Base-by-base conservation (phyloP, 371 early-diverging fungal genomes). In the Mortierella sp. region DNA sequence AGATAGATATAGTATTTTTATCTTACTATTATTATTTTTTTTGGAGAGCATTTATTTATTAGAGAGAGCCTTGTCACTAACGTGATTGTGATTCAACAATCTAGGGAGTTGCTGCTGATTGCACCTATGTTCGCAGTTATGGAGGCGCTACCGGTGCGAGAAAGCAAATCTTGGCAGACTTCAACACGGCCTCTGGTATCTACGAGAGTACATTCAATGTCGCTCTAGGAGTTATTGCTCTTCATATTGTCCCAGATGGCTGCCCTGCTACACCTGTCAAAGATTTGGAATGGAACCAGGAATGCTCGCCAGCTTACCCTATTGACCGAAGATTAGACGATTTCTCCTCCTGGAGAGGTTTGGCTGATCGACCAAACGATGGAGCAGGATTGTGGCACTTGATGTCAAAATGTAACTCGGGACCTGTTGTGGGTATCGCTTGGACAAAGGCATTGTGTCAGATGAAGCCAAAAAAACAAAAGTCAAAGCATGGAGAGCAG, bases 131-230 rank as follows among this genome's bases (percentile, higher is more conserved):
- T 6, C 82, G 82, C 31, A 64, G 76, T 26, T 93, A 92, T 70
- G 81, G 85, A 62, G 85, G 88, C 8, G 82, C 84, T 15, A 89
- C 88, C 23, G 81, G 73, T 23, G 93, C 93, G 19, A 76, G 89
- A 49, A 85, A 83, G 49, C 92, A 93, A 69, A 94, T 95, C 47
- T 86, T 94, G 56, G 90, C 86, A 62, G 85, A 92, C 69, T 93
- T 91, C 86, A 93, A 93, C 82, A 89, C 87, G 51, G 94, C 90
- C 6, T 94, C 95, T 28, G 91, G 89, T 5, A 86, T 96, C 8
- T 98, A 96, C 80, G 96, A 97, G 84, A 84, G 89, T 5, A 93
- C 94, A n/a, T 96, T 98, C 82, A 97, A 97, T 75, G 87, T 98
- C 10, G 87, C 88, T 2, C 85, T 98, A 28, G 98, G 97, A 2